A percentile compares a stretch with the other conserved stretches of the same genome.
These are phyloP conservation scores for Lasiodiplodia theobromae DNA, from an alignment of 2,329 filamentous ascomycete species.

Conservation along the genomic window DNA sequence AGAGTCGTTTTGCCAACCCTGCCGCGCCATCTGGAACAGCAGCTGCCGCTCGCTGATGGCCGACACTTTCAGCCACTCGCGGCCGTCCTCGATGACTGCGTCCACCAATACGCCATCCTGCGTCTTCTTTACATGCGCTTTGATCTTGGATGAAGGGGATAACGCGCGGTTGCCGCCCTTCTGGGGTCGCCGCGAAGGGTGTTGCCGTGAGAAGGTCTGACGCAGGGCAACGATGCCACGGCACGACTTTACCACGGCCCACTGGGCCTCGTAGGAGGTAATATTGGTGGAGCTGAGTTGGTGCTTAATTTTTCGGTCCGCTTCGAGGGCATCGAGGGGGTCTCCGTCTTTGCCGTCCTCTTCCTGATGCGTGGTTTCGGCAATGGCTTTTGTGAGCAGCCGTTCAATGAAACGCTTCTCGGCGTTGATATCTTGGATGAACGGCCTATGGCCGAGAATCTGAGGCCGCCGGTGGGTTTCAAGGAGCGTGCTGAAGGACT, in stretches of 20 bases:
- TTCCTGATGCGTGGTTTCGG: not conserved
- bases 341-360: constrained; percentile 7
- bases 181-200: not conserved
- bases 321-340: constrained; percentile 3
- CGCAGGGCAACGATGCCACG: constrained; percentile 63
- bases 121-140: constrained; percentile 36
- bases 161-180: not conserved
- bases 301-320: constrained; percentile 53
- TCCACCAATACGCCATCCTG: constrained; percentile 66
- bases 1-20: constrained; percentile 65
- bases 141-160: constrained; percentile 14
- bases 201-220: constrained; percentile 45
- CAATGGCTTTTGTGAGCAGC: constrained; percentile 15
- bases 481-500: constrained; percentile 4
- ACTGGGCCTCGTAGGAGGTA: constrained; percentile 69
- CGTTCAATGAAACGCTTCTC: constrained; percentile 29
- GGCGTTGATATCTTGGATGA: constrained; percentile 26
- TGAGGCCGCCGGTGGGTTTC: not conserved
- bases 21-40: constrained; percentile 72
- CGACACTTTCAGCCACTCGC: constrained; percentile 73
- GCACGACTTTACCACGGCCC: constrained; percentile 67
- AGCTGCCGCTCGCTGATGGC: constrained; percentile 69
- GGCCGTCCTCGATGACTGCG: constrained; percentile 67
- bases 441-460: constrained; percentile 5
- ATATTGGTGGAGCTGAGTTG: constrained; percentile 71